Base-by-base conservation (phyloP, 345 rosid genomes). In the Aurinia saxatilis region DNA sequence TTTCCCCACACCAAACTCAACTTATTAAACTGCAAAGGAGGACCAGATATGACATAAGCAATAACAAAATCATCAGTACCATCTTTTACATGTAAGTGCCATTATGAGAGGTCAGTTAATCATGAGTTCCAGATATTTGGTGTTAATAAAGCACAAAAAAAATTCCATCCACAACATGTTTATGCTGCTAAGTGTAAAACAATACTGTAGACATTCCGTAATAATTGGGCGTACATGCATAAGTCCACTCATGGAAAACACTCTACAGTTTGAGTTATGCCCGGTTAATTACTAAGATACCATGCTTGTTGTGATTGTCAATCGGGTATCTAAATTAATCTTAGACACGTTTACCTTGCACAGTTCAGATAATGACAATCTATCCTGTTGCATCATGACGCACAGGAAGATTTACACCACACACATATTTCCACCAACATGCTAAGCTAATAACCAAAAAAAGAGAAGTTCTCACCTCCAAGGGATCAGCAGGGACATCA, bases 1-100 rank as follows among this genome's bases (percentile, higher is more conserved):
- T 90, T 84, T 53, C 99, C 97, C 97, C 96, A 95, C 18, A 83
- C 85, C 67, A 95, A 79, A 30, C 90, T 66, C 25, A 80, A 46
- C 61, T 93, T 83, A 73, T 86, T 86, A 53, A 86, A 71, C 99
- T 93, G 92, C 82, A 73, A 73, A 65, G 73, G 33, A 65, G 57
- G 29, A 58, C 35, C 36, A 47, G 33, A 39, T 62, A 60, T 27
- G 16, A 17, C 23, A 54, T 42, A 45, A 18, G 44, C 53, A 19
- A 21, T 41, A 35, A 16, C 35, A 68, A 27, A 36, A 18, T 68
- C 54, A 50, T 33, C 41, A 40, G 44, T 51, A 33, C 14, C 40
- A 35, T 35, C 27, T 1, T 53, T 16, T 15, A 42, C 47, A 60
- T 31, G 37, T 17, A 36, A 1, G 57, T 7, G n/a, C 34, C 49